Evolutionary conservation across 2,329 filamentous ascomycete genomes (phyloP).

Genomic region (Teratosphaeria epicoccoides): DNA sequence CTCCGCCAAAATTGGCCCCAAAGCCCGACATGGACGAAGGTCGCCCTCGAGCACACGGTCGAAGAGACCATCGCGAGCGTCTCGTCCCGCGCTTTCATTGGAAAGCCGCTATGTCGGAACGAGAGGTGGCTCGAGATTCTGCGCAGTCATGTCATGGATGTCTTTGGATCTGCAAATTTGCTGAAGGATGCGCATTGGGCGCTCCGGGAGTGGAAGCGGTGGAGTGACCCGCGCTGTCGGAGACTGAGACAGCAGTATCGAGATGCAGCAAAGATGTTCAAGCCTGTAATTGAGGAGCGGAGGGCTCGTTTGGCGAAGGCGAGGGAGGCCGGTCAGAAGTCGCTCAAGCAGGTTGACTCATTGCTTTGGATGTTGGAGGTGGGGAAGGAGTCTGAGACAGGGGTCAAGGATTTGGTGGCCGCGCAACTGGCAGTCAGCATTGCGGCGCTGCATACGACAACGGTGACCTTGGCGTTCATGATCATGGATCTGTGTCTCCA

Average conservation of each 20-base stretch:
- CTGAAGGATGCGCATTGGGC: slow-evolving; percentile 28
- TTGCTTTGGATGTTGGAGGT: slow-evolving; percentile 21
- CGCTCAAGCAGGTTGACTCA: slow-evolving; percentile 14
- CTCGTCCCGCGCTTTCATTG: slow-evolving; percentile 31
- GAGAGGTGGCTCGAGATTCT: slow-evolving; percentile 29
- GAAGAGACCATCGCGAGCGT: slow-evolving; percentile 29
- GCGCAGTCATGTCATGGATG: slow-evolving; percentile 27
- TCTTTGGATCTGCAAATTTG: slow-evolving; percentile 23
- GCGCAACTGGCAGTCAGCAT: slow-evolving; percentile 11
- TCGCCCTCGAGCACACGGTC: not conserved
- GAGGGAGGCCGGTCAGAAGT: slow-evolving; percentile 7
- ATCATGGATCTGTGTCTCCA: slow-evolving; percentile 1
- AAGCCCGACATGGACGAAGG: not conserved
- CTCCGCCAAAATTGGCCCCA: slow-evolving; percentile 10
- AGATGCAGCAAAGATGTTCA: slow-evolving; percentile 26
- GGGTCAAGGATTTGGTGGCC: slow-evolving; percentile 11
- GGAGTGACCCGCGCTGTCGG: slow-evolving; percentile 25
- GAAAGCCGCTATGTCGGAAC: slow-evolving; percentile 28
- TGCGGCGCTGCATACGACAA: slow-evolving; percentile 19
- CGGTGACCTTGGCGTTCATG: slow-evolving; percentile 14
- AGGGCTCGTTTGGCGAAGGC: slow-evolving; percentile 10
- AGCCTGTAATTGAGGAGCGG: slow-evolving; percentile 25
- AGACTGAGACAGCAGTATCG: slow-evolving; percentile 21
- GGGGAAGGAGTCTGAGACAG: slow-evolving; percentile 5
- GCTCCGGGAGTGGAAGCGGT: slow-evolving; percentile 26